phyloP scores from a whole-genome alignment of 257 asterid genomes.

The Ballota nigra region DNA sequence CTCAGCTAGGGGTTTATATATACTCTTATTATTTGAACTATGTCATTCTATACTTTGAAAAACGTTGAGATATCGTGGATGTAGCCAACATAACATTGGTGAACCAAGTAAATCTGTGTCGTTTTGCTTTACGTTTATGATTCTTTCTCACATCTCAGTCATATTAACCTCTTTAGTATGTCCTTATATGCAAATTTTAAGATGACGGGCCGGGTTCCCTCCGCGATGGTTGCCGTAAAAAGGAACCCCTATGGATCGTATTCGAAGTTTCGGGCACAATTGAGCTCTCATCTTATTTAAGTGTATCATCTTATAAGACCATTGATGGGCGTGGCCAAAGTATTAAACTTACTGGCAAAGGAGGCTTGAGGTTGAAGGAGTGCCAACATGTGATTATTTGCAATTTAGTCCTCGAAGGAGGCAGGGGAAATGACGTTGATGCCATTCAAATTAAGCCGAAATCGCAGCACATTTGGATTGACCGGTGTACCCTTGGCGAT shows the following conservation, averaged over 20 bases:
- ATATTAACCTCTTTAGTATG: not conserved
- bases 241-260: slow-evolving; percentile 80
- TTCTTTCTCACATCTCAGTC: no score
- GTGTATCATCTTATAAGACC: slow-evolving; percentile 71
- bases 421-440: slow-evolving; percentile 74
- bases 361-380: slow-evolving; percentile 84
- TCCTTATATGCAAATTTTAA: slow-evolving; percentile 17
- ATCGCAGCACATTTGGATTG: slow-evolving; percentile 82
- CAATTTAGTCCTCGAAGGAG: slow-evolving; percentile 65
- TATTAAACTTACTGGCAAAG: slow-evolving; percentile 68
- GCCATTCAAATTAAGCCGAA: slow-evolving; percentile 86
- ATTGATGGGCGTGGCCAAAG: slow-evolving; percentile 90
- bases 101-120: no score
- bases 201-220: slow-evolving; percentile 99
- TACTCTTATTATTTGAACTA: no score
- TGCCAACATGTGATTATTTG: slow-evolving; percentile 85
- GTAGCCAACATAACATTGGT: no score
- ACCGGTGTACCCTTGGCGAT: slow-evolving; percentile 81
- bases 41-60: no score
- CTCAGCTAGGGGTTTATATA: no score
- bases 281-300: slow-evolving; percentile 61
- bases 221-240: slow-evolving; percentile 70
- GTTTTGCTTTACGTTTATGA: no score
- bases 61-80: no score
- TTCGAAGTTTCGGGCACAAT: slow-evolving; percentile 85